Evolutionary conservation across 805 yeast species (phyloP), one percentile per base, ranked within the genome.

Genomic region (Candida ascalaphidarum): DNA sequence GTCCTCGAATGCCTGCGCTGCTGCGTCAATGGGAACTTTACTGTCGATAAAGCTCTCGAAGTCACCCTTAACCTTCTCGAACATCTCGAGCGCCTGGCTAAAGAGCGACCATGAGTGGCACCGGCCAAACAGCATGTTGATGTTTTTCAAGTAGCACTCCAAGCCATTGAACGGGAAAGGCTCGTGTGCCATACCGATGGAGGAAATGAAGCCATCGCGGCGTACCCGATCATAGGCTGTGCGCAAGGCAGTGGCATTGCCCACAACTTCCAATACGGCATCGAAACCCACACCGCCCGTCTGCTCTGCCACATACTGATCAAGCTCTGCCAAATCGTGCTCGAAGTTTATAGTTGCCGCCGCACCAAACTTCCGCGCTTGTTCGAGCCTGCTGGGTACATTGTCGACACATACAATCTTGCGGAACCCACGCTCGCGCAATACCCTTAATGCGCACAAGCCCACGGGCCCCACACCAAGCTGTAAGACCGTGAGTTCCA

Each of bases 391-490:
- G 18, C 62, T 59, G 2, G 61, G 60, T n/a, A 71, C 68, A 8
- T 61, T 54, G 38, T 71, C 77, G 5, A 70, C 63, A 12, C 67
- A 71, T 20, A 64, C 68, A 11, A 71, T 46, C 14, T 54, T 55
- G 25, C 47, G 40, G 37, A 69, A 61, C 7, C 74, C 74, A 29
- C 56, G 51, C 30, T 61, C 51, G 31, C 57, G 61, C 22, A 72
- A 58, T 0, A 68, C 52, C 11, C 58, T 50, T 23, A 69, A 52
- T 1, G 73, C 71, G 52, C 77, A 71, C 11, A 71, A 53, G 1
- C 77, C 77, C 3, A 71, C 78, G 0, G 78, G 78, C 1, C 81
- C 81, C 7, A 74, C 66, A 1, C 81, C 81, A 4, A 74, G 41
- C 35, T 71, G 77, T 25, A 74, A 55, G 4, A 71, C 50, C 1